phyloP scores from a whole-genome alignment of 179 eudicot genomes.

The Corrigiola litoralis region DNA sequence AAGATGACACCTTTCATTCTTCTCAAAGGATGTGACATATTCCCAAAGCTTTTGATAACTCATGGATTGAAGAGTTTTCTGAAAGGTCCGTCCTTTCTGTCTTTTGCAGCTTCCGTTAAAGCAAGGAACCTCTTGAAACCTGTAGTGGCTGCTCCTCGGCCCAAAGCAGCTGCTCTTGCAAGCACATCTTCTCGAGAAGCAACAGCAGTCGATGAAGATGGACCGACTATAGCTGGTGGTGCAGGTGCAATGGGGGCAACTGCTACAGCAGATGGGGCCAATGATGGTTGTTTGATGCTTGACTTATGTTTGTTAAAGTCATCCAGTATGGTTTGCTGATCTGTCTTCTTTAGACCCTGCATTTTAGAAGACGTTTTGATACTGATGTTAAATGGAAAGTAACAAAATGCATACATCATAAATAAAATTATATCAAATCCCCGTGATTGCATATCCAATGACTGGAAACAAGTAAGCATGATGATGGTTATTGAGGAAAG shows the following conservation, averaged over 20 bases:
- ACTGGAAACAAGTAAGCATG: too few relatives aligned
- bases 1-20: too few relatives aligned
- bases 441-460: too few relatives aligned
- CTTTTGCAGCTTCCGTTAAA: conserved; percentile 90
- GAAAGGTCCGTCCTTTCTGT: conserved; percentile 87
- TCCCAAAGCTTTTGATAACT: conserved; percentile 15
- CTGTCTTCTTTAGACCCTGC: conserved; percentile 88
- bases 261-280: conserved; percentile 28
- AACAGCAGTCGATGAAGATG: conserved; percentile 35
- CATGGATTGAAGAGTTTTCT: conserved; percentile 84
- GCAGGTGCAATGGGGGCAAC: conserved; percentile 30
- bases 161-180: conserved; percentile 93
- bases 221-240: conserved; percentile 21
- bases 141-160: conserved; percentile 92
- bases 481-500: too few relatives aligned
- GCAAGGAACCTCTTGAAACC: conserved; percentile 94
- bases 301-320: conserved; percentile 89
- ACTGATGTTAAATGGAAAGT: not conserved
- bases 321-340: conserved; percentile 84
- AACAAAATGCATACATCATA: not conserved
- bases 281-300: conserved; percentile 52
- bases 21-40: too few relatives aligned
- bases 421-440: too few relatives aligned
- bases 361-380: not conserved
- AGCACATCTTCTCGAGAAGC: conserved; percentile 86